Base-by-base conservation (phyloP, 108 stramenopile species). In the Cyclotella choctawhatcheeana region DNA sequence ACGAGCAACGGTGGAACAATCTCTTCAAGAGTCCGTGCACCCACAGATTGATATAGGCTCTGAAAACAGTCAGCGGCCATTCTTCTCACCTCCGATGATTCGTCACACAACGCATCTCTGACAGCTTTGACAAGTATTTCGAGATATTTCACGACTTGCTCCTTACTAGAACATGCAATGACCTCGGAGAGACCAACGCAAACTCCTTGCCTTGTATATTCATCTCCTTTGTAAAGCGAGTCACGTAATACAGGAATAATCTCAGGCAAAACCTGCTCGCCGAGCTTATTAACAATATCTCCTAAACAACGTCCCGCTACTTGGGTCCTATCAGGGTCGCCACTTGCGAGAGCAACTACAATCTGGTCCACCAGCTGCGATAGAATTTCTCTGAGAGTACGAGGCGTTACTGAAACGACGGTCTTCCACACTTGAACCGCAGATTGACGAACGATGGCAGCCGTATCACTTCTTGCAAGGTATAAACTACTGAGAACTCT, bases 371-470 rank as follows among this genome's bases (percentile, higher is more conserved):
- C 96, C 56, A 99, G 78, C 25, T 86, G 76, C 5, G 87, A 94
- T 30, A 99, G 88, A 63, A 99, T 97, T 71, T 99, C 98, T 43
- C 92, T 83, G 48, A 99, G 74, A 1, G 93, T 93, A 44, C 97
- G 79, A 2, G 95, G 96, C 12, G 98, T 98, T 60, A 99, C 97
- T 53, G 87, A 88, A 6, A 99, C 98, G 22, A 99, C 92, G 27
- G 96, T 94, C 88, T 99, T 99, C 98, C 98, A 99, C 26, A 97
- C 98, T 76, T 96, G 92, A 25, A 99, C 75, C 29, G 99, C 97
- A 27, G 75, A 77, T 67, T 98, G 97, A 5, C 99, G 92, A 45
- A 99, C 99, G 31, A 93, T 86, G 5, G 89, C 72, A 35, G 87
- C 81, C 21, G 86, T 89, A 70, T 99, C 99, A 59, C 90, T 94